Conservation (phyloP, 73 alveolate genomes). For the Tetrahymena thermophila region DNA sequence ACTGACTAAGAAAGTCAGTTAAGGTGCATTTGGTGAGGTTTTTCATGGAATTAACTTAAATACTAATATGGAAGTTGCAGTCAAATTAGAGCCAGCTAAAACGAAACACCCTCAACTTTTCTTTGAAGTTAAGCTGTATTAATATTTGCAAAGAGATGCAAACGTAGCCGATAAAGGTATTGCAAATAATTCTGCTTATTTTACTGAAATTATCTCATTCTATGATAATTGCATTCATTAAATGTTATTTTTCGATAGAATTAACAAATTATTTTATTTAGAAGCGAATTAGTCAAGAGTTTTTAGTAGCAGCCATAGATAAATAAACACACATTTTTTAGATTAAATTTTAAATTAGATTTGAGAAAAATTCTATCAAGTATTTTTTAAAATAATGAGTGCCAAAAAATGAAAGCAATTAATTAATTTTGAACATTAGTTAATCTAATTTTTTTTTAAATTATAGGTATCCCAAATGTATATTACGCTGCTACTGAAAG, state of each 20-base stretch:
- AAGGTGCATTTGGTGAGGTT: not conserved
- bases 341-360: too few relatives aligned
- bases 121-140: not conserved
- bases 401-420: not conserved
- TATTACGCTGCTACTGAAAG: slow-evolving; percentile 52
- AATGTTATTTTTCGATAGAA: not conserved
- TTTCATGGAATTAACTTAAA: not conserved
- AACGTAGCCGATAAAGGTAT: not conserved
- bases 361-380: not conserved
- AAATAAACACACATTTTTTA: not conserved
- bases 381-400: too few relatives aligned
- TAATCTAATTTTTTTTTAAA: not conserved
- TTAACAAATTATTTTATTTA: too few relatives aligned
- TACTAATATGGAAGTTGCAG: slow-evolving; percentile 29
- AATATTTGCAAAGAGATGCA: not conserved
- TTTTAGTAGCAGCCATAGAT: not conserved
- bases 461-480: slow-evolving; percentile 43
- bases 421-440: too few relatives aligned
- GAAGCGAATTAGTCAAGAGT: too few relatives aligned
- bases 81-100: slow-evolving; percentile 41
- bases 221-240: too few relatives aligned
- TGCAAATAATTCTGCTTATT: not conserved
- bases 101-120: slow-evolving; percentile 23
- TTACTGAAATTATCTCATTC: not conserved
- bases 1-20: not conserved